Base-by-base conservation (phyloP, 208 protist genomes). In the Borovskyia barvae region DNA sequence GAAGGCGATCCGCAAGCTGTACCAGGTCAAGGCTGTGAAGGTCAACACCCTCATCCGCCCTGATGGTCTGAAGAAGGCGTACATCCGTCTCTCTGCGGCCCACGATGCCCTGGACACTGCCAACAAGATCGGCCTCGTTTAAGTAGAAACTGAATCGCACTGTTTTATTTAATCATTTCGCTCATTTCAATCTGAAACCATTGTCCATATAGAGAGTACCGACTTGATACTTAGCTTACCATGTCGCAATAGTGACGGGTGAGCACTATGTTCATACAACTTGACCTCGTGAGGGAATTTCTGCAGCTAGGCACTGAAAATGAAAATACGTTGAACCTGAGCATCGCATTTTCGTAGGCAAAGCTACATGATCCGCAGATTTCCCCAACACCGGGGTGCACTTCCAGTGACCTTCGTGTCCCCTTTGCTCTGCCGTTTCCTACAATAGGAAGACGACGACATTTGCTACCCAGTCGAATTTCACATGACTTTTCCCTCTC, bases 11-110 rank as follows among this genome's bases (percentile, higher is more conserved):
- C 90, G 97, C 66, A 92, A 97, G 71, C 82, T 99, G 74, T 99
- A 99, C 90, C 82, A 99, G 55, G 93, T 99, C 72, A 94, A 98
- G 77, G 86, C 87, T 45, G 82, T 87, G 30, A 98, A 98, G 82
- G 93, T 99, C 33, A 99, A 99, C 93, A 99, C 99, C 53, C 88
- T 99, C 37, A 98, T 99, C 75, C 95, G 94, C 33, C 97, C 98
- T 17, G 95, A 98, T 51, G 98, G 98, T 32, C 61, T 94, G 33
- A 99, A 99, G 95, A 99, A 99, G 96, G 98, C 98, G 45, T 99
- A 97, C 87, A 97, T 99, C 59, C 87, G 92, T 49, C 87, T 99
- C 20, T 81, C 87, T 25, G 73, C 83, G 49, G 90, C 97, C 33
- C 67, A 95, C 60, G 98, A 99, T 65, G 98, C 98, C 19, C 88